Base-by-base conservation (phyloP, 2,329 filamentous ascomycete genomes). In the Karstenula rhodostoma region DNA sequence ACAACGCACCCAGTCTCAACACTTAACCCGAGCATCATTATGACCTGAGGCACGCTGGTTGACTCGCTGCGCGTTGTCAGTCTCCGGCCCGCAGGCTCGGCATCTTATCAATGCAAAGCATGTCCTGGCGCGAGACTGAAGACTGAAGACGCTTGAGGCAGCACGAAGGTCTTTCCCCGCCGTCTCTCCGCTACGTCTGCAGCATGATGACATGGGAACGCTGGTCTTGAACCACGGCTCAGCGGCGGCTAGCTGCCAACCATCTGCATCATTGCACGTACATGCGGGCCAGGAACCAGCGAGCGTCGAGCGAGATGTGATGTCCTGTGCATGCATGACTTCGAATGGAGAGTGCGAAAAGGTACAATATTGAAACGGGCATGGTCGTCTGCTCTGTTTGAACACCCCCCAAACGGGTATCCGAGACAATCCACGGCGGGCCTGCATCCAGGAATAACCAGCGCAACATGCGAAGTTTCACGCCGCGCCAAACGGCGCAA, bases 381-480 rank as follows among this genome's bases (percentile, higher is more conserved):
- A 25, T 33, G 51, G 25, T 54, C 51, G 35, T 44, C 51, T 33
- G n/a, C 15, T 54, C 51, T 54, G 37, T 25, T 40, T 15, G 43
- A 40, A 44, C 43, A 19, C 8, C 6, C 8, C 6, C 19, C 53
- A 56, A 57, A 46, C 46, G 55, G 51, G 56, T 29, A 58, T 40
- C 7, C 42, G 25, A 53, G 29, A 53, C 48, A 23, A 29, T 49
- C 17, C 47, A 10, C 23, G 3, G 35, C 48, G 48, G 48, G 3
- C 48, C 48, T 27, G 46, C 46, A 35, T 57, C 55, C 35, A 46
- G 50, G 52, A 58, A 52, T 58, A 58, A 52, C 47, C 44, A 47
- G 55, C 25, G 55, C 44, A 33, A 3, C 37, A 44, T 43, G 51
- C 37, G 25, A 43, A 29, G 50, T 53, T 53, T 44, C 50, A 43